phyloP scores from a whole-genome alignment of 164 flowering plant genomes.

The Protea cynaroides region DNA sequence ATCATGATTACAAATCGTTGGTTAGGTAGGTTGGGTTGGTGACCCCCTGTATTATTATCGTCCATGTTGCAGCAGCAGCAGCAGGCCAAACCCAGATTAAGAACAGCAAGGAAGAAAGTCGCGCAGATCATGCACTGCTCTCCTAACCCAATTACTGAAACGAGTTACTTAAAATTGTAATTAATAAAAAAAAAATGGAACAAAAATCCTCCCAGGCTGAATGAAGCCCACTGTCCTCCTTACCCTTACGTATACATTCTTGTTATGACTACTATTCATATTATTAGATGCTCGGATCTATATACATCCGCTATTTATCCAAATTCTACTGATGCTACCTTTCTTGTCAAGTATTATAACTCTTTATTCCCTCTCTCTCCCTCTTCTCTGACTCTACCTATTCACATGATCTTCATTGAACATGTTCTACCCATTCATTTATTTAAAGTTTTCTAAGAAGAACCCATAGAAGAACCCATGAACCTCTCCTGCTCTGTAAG shows the following conservation, averaged over 20 bases:
- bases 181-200: no score
- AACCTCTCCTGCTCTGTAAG: constrained; percentile 64
- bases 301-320: constrained; percentile 5
- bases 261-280: background rate
- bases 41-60: background rate
- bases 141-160: no score
- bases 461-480: constrained; percentile 23
- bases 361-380: background rate
- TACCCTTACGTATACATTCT: background rate
- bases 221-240: no score
- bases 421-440: background rate
- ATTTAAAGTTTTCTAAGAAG: background rate
- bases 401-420: background rate
- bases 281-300: background rate
- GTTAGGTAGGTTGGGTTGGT: background rate
- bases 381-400: background rate
- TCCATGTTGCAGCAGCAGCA: no score
- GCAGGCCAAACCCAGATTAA: no score
- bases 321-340: background rate
- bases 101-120: no score
- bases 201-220: background rate
- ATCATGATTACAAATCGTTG: background rate
- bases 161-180: no score
- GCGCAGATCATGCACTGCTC: no score
- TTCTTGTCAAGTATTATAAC: no score